Conservation (phyloP, 257 asterid species). For the Scutellaria barbata region DNA sequence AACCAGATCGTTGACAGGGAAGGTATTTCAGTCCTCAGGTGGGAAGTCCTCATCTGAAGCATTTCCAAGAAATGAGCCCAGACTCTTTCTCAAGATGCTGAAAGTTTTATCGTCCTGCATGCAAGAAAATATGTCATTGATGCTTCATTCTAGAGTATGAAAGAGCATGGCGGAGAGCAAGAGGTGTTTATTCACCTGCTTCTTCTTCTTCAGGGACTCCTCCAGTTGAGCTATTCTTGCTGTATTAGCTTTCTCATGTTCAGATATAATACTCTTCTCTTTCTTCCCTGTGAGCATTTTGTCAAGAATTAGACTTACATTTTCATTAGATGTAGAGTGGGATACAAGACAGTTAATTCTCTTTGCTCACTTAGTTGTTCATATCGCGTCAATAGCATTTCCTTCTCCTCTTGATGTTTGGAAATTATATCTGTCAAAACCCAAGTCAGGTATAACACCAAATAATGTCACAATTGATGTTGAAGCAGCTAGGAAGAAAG, state of each 20-base stretch:
- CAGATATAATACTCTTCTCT: conserved; percentile 78
- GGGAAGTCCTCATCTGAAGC: conserved; percentile 97
- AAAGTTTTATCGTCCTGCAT: conserved; percentile 89
- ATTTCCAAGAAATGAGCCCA: conserved; percentile 87
- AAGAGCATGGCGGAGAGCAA: conserved; percentile 19
- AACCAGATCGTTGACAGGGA: neutral
- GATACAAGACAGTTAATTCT: conserved; percentile 16
- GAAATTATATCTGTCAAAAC: conserved; percentile 62
- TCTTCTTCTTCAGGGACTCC: conserved; percentile 92
- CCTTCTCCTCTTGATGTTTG: conserved; percentile 90
- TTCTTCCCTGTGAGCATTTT: conserved; percentile 69
- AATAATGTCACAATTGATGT: conserved; percentile 23
- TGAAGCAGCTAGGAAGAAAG: neutral
- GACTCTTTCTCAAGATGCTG: conserved; percentile 78
- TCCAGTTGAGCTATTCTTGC: conserved; percentile 77
- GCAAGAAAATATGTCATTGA: conserved; percentile 17
- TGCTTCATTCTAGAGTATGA: conserved; percentile 21
- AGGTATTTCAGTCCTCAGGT: conserved; percentile 53
- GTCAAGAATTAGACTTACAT: conserved; percentile 4
- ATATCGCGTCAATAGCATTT: conserved; percentile 61
- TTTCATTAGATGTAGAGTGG: conserved; percentile 14
- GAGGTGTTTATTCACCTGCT: conserved; percentile 57
- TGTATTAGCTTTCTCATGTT: conserved; percentile 67
- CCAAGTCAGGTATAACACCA: conserved; percentile 31
- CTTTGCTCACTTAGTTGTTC: conserved; percentile 80